Evolutionary conservation across 768 basidiomycete genomes (phyloP), one percentile per base, ranked within the genome.

Genomic region (Rhodotorula graminis): DNA sequence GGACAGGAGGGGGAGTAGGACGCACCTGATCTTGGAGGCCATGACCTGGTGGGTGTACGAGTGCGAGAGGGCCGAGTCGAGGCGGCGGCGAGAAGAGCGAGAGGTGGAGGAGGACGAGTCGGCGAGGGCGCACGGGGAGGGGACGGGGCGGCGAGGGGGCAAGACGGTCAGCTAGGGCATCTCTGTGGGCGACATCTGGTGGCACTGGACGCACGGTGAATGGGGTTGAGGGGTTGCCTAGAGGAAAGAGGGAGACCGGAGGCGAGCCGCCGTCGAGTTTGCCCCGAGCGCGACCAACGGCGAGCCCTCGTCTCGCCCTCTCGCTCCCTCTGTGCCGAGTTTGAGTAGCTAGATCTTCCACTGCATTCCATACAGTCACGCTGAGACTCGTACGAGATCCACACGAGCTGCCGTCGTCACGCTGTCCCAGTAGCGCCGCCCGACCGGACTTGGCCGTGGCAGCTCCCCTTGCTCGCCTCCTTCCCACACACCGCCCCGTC

Each of bases 221-320:
- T 18, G 31, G 57, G 37, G 61, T 11, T 61, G 61, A 61, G 61
- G 61, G 42, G 44, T 47, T 21, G 27, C 61, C 61, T 61, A 61
- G 46, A 61, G 47, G 46, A 47, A 18, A 19, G 53, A 29, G n/a
- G 29, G 5, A 15, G 42, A 8, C 15, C 42, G 44, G 14, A 2
- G 14, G 44, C 44, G 44, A 46, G 44, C 8, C 2, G 44, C 29
- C 29, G 12, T 2, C 58, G 3, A 46, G 5, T 47, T 33, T 31
- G 16, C 61, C n/a, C 40, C 40, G 15, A 8, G 31, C 55, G 14
- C 55, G 55, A 29, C 14, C 29, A 14, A 12, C 7, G 14, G 15
- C 29, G 4, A 56, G 7, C 29, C 2, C 27, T 25, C 46, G 6
- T n/a, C 18, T 29, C 15, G 23, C 21, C 25, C 44, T 46, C 44